Percentiles rank a stretch among this genome's conserved stretches.
Conservation (phyloP, 2,329 filamentous ascomycete genomes). For the Ascochyta pisi region DNA sequence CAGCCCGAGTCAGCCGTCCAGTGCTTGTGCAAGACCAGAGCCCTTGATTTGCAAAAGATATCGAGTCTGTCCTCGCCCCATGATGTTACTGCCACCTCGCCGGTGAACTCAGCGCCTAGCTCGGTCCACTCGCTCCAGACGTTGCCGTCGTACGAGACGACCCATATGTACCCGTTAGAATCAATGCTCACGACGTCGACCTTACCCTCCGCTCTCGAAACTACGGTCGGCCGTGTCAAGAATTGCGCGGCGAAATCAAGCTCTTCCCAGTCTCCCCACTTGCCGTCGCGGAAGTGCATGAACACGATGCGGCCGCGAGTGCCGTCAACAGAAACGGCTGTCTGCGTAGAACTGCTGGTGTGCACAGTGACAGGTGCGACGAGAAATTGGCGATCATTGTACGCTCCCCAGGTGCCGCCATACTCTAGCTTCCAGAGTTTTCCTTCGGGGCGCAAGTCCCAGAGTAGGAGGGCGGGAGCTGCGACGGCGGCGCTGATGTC, state of each 20-base stretch:
- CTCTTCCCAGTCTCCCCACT: slow-evolving; percentile 18
- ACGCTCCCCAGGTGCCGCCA: slow-evolving; percentile 4
- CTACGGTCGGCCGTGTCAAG: slow-evolving; percentile 2
- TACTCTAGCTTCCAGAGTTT: not conserved
- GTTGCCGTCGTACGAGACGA: slow-evolving; percentile 12
- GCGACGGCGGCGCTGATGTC: slow-evolving; percentile 5
- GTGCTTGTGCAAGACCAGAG: not conserved
- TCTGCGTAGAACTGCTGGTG: slow-evolving; percentile 3
- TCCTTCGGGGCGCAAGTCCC: slow-evolving; percentile 2
- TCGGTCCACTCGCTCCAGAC: slow-evolving; percentile 15
- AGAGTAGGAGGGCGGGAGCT: not conserved
- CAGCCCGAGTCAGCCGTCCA: slow-evolving; percentile 3
- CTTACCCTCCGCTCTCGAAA: slow-evolving; percentile 3
- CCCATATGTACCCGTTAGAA: slow-evolving; percentile 4
- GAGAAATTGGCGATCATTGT: slow-evolving; percentile 8
- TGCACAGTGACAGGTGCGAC: slow-evolving; percentile 12
- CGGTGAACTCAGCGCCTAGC: slow-evolving; percentile 1
- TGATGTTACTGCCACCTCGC: slow-evolving; percentile 14
- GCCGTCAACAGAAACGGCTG: slow-evolving; percentile 14
- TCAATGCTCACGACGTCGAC: slow-evolving; percentile 17
- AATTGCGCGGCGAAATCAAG: slow-evolving; percentile 3
- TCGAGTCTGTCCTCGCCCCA: slow-evolving; percentile 20
- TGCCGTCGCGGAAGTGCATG: slow-evolving; percentile 8
- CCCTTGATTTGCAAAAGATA: slow-evolving; percentile 6
- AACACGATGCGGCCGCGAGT: slow-evolving; percentile 13